Evolutionary conservation across 192 early-diverging fungal species (phyloP).

Genomic region (Coemansia erecta): DNA sequence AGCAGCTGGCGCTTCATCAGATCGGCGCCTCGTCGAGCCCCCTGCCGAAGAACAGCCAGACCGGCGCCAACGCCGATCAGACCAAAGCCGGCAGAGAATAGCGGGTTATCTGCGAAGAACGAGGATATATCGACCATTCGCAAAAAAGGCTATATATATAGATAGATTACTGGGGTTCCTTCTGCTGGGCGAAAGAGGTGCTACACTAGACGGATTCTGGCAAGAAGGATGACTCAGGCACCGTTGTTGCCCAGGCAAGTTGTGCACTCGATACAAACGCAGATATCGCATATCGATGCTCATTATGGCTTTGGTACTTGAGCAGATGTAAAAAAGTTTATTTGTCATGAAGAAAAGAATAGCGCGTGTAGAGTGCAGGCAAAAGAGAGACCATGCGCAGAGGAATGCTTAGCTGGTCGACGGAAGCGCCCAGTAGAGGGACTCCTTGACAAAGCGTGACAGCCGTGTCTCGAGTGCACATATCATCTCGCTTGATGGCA

Average conservation of each 20-base stretch:
- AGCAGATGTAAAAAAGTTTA: not conserved
- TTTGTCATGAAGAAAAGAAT: not conserved
- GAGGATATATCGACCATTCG: conserved; percentile 56
- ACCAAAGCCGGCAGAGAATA: conserved; percentile 93
- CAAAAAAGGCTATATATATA: not conserved
- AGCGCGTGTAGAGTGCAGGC: not conserved
- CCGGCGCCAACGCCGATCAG: conserved; percentile 85
- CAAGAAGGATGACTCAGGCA: too few species aligned
- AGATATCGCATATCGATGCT: too few species aligned
- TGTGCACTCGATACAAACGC: too few species aligned
- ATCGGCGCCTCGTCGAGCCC: conserved; percentile 64
- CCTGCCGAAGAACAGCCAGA: conserved; percentile 74
- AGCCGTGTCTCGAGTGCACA: conserved; percentile 47
- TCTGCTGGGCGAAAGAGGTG: not conserved
- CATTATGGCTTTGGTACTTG: too few species aligned
- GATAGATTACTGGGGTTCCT: too few species aligned
- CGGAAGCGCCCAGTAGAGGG: conserved; percentile 49
- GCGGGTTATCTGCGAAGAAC: conserved; percentile 71
- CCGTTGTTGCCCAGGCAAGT: too few species aligned
- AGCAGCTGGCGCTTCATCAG: conserved; percentile 75
- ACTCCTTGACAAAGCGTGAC: conserved; percentile 53
- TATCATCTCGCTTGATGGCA: conserved; percentile 51
- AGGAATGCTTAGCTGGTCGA: conserved; percentile 20
- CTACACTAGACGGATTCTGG: too few species aligned
- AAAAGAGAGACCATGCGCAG: not conserved